A percentile compares a stretch with the other conserved stretches of the same genome.
Conservation (phyloP, 108 stramenopile genomes). For the Skeletonema marinoi region DNA sequence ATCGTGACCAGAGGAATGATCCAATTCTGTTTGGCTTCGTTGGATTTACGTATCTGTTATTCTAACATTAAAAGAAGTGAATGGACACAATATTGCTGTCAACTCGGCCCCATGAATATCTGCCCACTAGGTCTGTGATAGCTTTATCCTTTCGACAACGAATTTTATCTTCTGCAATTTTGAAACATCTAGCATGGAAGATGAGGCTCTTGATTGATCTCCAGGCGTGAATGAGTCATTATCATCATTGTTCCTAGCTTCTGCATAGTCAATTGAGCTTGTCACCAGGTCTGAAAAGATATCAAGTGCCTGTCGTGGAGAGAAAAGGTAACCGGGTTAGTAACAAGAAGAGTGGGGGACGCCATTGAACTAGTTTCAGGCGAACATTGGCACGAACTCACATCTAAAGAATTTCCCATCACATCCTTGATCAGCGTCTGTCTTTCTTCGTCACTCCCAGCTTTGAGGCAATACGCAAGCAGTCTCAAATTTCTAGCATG, state of each 20-base stretch:
- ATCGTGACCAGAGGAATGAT: not conserved
- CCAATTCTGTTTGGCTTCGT: not conserved
- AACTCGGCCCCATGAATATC: not conserved
- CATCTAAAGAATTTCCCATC: conserved; percentile 76
- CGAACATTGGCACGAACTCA: conserved; percentile 41
- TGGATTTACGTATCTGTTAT: not conserved
- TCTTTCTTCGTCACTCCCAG: conserved; percentile 55
- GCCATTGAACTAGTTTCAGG: not conserved
- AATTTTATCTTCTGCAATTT: conserved; percentile 65
- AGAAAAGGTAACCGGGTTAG: not conserved
- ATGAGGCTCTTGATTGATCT: conserved; percentile 36
- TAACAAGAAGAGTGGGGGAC: not conserved
- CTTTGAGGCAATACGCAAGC: conserved; percentile 75
- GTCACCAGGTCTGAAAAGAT: conserved; percentile 68
- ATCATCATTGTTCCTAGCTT: conserved; percentile 58
- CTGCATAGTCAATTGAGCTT: conserved; percentile 82
- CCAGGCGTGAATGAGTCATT: conserved; percentile 58
- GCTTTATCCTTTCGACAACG: conserved; percentile 56
- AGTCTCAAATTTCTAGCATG: conserved; percentile 75
- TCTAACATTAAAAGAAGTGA: not conserved
- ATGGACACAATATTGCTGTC: not conserved
- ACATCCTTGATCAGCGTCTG: conserved; percentile 70
- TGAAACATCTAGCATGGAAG: conserved; percentile 52
- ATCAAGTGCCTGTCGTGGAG: conserved; percentile 61
- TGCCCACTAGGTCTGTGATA: not conserved